These are phyloP conservation scores for Neurospora sp. DNA, from an alignment of 495 filamentous ascomycete genomes.

Conservation along the genomic window DNA sequence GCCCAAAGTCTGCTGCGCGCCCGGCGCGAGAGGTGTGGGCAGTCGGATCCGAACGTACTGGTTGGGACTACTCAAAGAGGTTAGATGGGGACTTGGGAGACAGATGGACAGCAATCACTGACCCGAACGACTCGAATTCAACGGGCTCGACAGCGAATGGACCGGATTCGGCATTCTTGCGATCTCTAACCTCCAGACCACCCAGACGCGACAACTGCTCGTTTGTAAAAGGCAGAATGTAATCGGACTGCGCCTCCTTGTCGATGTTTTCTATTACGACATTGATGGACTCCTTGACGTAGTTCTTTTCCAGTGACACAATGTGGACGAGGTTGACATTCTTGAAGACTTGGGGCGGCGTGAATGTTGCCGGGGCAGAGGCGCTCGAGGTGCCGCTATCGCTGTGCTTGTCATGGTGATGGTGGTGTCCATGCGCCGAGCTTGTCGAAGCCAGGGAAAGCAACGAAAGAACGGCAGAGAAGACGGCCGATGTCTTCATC, in stretches of 20 bases:
- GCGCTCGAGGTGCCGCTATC: conserved; percentile 27
- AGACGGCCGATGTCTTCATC: conserved; percentile 45
- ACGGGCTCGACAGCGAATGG: conserved; percentile 59
- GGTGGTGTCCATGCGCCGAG: conserved; percentile 18
- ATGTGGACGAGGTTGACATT: conserved; percentile 85
- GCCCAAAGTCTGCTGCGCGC: conserved; percentile 70
- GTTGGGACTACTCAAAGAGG: conserved; percentile 45
- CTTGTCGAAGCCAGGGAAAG: conserved; percentile 29
- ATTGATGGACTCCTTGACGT: conserved; percentile 81
- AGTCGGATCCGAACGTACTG: conserved; percentile 81
- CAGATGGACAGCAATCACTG: neutral
- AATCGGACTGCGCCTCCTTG: conserved; percentile 65
- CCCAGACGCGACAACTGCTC: conserved; percentile 66
- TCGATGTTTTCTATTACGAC: conserved; percentile 84
- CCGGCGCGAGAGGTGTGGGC: conserved; percentile 60
- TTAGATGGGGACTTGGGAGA: conserved; percentile 1
- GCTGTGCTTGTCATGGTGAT: neutral
- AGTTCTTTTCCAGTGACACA: conserved; percentile 86
- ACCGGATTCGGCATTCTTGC: conserved; percentile 60
- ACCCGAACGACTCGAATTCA: conserved; percentile 56
- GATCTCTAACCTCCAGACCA: conserved; percentile 82
- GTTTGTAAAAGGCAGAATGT: conserved; percentile 76
- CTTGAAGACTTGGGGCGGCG: conserved; percentile 80
- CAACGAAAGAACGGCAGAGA: conserved; percentile 39
- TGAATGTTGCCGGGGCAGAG: conserved; percentile 60